phyloP scores from a whole-genome alignment of 768 basidiomycete genomes.

The Lactarius indigo region DNA sequence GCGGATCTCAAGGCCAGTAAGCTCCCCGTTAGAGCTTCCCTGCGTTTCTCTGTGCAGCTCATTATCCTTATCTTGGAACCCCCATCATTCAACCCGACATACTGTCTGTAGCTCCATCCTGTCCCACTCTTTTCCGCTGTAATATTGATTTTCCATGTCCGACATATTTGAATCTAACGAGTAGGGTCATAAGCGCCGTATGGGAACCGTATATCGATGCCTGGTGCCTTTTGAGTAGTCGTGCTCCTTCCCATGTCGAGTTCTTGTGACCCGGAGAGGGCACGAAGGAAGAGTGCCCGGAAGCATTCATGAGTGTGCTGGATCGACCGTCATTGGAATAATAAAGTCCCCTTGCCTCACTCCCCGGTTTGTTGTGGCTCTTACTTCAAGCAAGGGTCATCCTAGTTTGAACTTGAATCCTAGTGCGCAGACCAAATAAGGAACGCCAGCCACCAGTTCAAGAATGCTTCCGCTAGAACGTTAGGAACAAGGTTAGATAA shows the following conservation, averaged over 20 bases:
- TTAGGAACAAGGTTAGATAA: no score
- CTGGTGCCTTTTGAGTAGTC: neutral
- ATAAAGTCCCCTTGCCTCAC: neutral
- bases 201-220: neutral
- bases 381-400: neutral
- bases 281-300: neutral
- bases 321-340: neutral
- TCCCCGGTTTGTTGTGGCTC: neutral
- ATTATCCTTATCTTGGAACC: neutral
- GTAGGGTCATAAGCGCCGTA: neutral
- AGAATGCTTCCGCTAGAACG: neutral
- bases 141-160: neutral
- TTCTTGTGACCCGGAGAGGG: neutral
- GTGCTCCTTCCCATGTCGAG: neutral
- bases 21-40: neutral
- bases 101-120: constrained; percentile 11
- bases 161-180: constrained; percentile 7
- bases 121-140: neutral
- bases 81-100: neutral
- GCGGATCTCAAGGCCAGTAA: neutral
- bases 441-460: neutral
- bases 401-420: neutral
- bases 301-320: neutral
- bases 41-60: neutral
- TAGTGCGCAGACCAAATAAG: neutral